A percentile compares a stretch with the other conserved stretches of the same genome.
Evolutionary conservation across 2,329 filamentous ascomycete species (phyloP).

Genomic region (Septoria petroselini): DNA sequence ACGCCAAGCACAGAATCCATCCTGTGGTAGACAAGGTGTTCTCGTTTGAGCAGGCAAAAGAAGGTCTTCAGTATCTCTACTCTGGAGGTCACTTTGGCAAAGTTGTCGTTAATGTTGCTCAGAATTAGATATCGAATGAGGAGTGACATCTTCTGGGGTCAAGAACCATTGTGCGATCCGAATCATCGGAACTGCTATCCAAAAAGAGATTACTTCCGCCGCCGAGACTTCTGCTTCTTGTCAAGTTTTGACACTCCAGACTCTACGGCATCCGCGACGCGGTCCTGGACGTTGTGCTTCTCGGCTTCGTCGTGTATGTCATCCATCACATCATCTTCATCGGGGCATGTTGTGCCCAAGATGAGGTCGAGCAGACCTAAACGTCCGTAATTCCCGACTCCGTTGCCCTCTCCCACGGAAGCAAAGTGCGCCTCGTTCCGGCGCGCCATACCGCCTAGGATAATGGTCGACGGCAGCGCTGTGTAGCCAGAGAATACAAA

Average conservation of each 20-base stretch:
- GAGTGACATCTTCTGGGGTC: background rate
- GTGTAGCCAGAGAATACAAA: conserved; percentile 67
- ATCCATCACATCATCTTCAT: conserved; percentile 53
- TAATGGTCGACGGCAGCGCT: conserved; percentile 56
- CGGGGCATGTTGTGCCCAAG: conserved; percentile 49
- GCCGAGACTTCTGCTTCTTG: conserved; percentile 17
- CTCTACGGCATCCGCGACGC: conserved; percentile 38
- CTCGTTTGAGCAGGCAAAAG: conserved; percentile 38
- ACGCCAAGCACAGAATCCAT: conserved; percentile 42
- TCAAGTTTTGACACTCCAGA: conserved; percentile 17
- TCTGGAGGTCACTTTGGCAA: conserved; percentile 43
- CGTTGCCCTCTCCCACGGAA: conserved; percentile 34
- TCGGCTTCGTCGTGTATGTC: conserved; percentile 56
- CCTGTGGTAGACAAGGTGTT: conserved; percentile 45
- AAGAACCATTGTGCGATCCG: background rate
- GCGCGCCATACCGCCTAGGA: conserved; percentile 58
- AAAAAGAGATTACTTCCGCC: conserved; percentile 8
- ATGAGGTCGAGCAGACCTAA: conserved; percentile 60
- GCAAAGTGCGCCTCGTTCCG: conserved; percentile 58
- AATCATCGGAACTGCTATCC: background rate
- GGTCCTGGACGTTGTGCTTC: conserved; percentile 52
- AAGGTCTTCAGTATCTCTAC: conserved; percentile 38
- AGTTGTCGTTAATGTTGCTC: conserved; percentile 34
- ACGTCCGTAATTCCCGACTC: conserved; percentile 43
- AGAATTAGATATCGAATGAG: background rate